phyloP scores from a whole-genome alignment of 2,329 filamentous ascomycete genomes.

The Colletotrichum sp. region DNA sequence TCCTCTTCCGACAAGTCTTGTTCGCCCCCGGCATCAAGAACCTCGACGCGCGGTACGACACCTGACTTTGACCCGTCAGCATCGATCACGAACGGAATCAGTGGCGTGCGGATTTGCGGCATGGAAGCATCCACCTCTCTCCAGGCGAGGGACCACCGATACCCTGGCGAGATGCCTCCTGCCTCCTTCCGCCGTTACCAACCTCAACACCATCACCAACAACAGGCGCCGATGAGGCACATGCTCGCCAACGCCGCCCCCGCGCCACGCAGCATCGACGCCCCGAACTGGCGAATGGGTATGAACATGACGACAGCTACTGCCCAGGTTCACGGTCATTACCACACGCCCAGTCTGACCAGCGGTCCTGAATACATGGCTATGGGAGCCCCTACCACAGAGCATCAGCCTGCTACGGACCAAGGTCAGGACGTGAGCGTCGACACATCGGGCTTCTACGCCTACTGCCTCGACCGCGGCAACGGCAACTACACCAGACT shows the following conservation, averaged over 20 bases:
- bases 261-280: background rate
- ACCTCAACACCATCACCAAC: background rate
- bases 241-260: background rate
- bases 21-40: conserved; percentile 3
- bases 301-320: conserved; percentile 25
- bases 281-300: conserved; percentile 6
- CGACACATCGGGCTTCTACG: conserved; percentile 37
- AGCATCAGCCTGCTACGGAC: conserved; percentile 16
- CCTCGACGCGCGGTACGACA: conserved; percentile 16
- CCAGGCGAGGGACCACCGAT: background rate
- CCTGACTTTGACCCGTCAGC: background rate
- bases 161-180: background rate
- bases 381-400: background rate
- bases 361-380: background rate
- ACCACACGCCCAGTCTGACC: conserved; percentile 26
- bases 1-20: conserved; percentile 17
- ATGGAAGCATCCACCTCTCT: background rate
- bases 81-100: background rate
- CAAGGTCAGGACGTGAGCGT: background rate
- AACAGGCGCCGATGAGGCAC: background rate
- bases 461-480: conserved; percentile 59
- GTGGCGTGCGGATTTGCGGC: background rate
- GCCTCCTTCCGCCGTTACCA: background rate
- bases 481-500: conserved; percentile 60
- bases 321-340: conserved; percentile 45